Evolutionary conservation across 2,329 filamentous ascomycete genomes (phyloP).

Genomic region (Cryphonectria japonica): DNA sequence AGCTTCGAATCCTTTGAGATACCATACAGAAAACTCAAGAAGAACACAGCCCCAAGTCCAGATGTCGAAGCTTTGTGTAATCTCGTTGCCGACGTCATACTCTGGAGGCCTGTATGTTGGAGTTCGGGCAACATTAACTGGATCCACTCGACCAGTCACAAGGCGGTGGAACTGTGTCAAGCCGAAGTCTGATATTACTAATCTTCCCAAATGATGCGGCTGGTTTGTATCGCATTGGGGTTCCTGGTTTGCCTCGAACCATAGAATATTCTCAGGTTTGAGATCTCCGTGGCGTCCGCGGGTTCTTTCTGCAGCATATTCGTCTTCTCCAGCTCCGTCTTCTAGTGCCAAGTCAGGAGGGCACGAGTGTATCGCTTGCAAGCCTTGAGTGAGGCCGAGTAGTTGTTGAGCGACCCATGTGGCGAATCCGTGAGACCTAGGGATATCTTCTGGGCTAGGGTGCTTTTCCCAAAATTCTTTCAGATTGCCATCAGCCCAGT

Average conservation of each 20-base stretch:
- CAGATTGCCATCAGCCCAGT: constrained; percentile 21
- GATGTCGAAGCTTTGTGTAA: constrained; percentile 22
- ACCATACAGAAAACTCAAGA: constrained; percentile 21
- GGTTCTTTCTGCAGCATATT: background rate
- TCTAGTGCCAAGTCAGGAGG: constrained; percentile 2
- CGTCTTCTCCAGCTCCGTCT: background rate
- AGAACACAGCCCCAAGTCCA: constrained; percentile 17
- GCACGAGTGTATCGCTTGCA: constrained; percentile 16
- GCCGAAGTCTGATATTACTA: constrained; percentile 29
- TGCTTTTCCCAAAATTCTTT: constrained; percentile 6
- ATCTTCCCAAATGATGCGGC: background rate
- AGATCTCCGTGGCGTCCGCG: constrained; percentile 27
- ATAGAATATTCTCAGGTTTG: constrained; percentile 28
- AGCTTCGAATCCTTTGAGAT: constrained; percentile 10
- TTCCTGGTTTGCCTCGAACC: constrained; percentile 14
- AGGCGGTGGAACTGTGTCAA: constrained; percentile 23
- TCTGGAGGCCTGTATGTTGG: constrained; percentile 19
- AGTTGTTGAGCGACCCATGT: constrained; percentile 1
- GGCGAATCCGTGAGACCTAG: background rate
- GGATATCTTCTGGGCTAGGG: background rate
- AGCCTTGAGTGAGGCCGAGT: constrained; percentile 6
- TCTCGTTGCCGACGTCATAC: constrained; percentile 3
- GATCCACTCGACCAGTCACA: constrained; percentile 10
- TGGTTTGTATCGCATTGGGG: background rate
- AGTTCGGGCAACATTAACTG: background rate